These are phyloP conservation scores for Geoglossum glabrum DNA, from an alignment of 495 filamentous ascomycete species.

Conservation along the genomic window DNA sequence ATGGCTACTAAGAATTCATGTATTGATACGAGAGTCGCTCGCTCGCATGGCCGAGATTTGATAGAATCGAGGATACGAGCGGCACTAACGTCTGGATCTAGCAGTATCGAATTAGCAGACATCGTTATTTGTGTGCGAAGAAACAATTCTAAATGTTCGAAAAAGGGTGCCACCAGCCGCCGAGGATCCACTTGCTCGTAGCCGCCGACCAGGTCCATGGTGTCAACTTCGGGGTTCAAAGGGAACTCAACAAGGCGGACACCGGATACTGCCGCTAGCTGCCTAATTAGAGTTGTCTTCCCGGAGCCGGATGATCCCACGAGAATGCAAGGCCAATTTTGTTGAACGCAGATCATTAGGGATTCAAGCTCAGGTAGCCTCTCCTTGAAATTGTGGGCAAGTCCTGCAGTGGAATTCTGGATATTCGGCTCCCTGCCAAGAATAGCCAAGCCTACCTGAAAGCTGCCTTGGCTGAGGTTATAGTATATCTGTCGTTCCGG, in stretches of 20 bases:
- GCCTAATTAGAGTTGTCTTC: conserved; percentile 58
- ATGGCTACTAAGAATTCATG: conserved; percentile 18
- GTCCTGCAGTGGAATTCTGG: conserved; percentile 32
- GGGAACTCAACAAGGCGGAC: conserved; percentile 55
- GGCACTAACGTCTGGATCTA: not conserved
- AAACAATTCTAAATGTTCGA: conserved; percentile 31
- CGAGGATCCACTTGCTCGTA: conserved; percentile 84
- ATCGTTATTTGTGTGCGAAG: conserved; percentile 32
- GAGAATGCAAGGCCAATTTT: conserved; percentile 73
- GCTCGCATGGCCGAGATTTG: not conserved
- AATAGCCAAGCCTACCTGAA: conserved; percentile 65
- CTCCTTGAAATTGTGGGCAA: not conserved
- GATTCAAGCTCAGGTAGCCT: conserved; percentile 32
- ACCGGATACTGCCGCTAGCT: conserved; percentile 59
- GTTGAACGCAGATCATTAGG: conserved; percentile 65
- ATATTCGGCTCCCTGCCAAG: conserved; percentile 36
- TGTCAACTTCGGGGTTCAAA: conserved; percentile 82
- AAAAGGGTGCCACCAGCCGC: conserved; percentile 37
- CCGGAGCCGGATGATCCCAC: conserved; percentile 72
- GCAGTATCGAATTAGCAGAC: conserved; percentile 6
- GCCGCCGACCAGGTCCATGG: conserved; percentile 89
- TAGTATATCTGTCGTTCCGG: conserved; percentile 25
- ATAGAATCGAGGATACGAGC: conserved; percentile 1
- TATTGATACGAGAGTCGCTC: conserved; percentile 7
- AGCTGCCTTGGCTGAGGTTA: conserved; percentile 41